Conservation (phyloP, 2,329 filamentous ascomycete genomes). For the Ophiostoma ulmi region DNA sequence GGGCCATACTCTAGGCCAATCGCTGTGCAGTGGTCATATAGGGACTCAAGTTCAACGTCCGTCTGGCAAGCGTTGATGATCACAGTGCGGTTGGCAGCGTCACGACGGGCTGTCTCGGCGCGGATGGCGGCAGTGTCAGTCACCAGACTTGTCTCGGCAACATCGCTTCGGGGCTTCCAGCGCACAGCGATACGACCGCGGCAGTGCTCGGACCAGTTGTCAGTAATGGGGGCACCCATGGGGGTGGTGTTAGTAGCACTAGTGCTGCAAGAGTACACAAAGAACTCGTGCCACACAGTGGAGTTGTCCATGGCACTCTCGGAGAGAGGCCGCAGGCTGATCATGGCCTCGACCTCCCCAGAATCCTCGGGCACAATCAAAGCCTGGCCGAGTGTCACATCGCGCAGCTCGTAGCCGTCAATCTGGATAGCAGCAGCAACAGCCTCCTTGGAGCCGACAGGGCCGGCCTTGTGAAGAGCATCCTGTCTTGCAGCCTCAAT, state of each 20-base stretch:
- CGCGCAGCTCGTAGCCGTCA: conserved; percentile 26
- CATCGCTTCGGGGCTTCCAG: conserved; percentile 12
- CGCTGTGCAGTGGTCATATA: conserved; percentile 27
- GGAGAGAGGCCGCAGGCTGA: conserved; percentile 28
- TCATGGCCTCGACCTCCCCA: conserved; percentile 26
- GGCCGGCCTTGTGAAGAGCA: conserved; percentile 28
- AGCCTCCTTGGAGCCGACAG: background rate
- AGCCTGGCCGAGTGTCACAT: conserved; percentile 29
- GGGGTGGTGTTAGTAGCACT: conserved; percentile 23
- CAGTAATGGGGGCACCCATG: conserved; percentile 23
- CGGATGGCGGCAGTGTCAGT: conserved; percentile 19
- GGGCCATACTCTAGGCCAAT: conserved; percentile 30
- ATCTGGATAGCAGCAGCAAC: conserved; percentile 31
- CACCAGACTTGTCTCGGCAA: background rate
- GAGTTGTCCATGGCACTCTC: conserved; percentile 27
- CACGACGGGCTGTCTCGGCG: conserved; percentile 12
- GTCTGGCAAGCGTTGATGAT: conserved; percentile 18
- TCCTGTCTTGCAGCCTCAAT: conserved; percentile 36
- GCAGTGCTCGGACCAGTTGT: conserved; percentile 30
- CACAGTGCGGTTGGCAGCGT: conserved; percentile 7
- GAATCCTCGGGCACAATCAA: conserved; percentile 28
- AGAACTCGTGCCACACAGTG: conserved; percentile 30
- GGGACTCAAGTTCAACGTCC: conserved; percentile 22
- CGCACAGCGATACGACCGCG: conserved; percentile 27
- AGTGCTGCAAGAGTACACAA: conserved; percentile 28